Evolutionary conservation across 1,139 yeast genomes (phyloP).

Genomic region (Spathaspora sp.): DNA sequence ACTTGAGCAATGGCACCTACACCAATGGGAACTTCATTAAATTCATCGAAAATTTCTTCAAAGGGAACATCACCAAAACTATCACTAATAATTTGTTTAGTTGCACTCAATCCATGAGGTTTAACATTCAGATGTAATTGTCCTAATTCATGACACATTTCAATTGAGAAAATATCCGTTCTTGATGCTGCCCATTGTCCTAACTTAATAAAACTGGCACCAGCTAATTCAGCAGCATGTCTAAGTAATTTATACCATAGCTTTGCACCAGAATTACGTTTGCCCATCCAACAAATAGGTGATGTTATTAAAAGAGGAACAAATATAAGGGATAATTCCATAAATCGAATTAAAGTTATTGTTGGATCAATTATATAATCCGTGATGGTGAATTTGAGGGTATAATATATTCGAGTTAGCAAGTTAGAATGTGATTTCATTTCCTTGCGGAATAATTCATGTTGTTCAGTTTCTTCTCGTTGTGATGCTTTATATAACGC

Average conservation of each 20-base stretch:
- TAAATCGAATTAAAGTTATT: constrained; percentile 63
- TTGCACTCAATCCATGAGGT: constrained; percentile 64
- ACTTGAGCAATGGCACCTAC: constrained; percentile 99
- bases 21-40: constrained; percentile 75
- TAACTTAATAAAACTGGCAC: constrained; percentile 90
- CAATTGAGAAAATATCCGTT: constrained; percentile 85
- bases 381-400: constrained; percentile 39
- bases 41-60: constrained; percentile 81
- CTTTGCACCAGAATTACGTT: constrained; percentile 57
- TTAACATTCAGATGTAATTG: constrained; percentile 80
- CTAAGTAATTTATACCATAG: constrained; percentile 73
- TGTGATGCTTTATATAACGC: constrained; percentile 67
- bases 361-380: constrained; percentile 69
- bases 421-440: constrained; percentile 25
- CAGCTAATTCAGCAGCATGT: constrained; percentile 76
- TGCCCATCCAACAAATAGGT: constrained; percentile 69
- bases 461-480: constrained; percentile 40
- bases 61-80: constrained; percentile 64
- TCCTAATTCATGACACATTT: constrained; percentile 75
- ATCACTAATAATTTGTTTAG: constrained; percentile 56
- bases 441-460: constrained; percentile 21
- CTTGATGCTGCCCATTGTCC: constrained; percentile 99
- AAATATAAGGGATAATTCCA: constrained; percentile 66
- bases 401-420: constrained; percentile 30
- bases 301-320: constrained; percentile 64